A percentile compares a stretch with the other conserved stretches of the same genome.
Conservation (phyloP, 2,329 filamentous ascomycete genomes). For the Penicillium sp. region DNA sequence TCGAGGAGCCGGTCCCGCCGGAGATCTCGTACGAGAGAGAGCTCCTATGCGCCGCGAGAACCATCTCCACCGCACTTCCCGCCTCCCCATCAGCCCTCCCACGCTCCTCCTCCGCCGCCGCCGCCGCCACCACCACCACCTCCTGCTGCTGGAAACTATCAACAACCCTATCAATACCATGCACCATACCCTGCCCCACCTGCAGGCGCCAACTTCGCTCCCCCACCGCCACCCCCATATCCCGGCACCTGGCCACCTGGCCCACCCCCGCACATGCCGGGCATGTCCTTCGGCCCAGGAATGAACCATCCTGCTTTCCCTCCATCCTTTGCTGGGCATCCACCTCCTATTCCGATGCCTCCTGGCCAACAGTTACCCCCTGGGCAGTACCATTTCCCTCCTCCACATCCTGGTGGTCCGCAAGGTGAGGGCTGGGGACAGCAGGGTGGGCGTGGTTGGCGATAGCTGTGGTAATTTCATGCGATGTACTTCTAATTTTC, state of each 20-base stretch:
- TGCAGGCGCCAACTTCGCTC: conserved; percentile 25
- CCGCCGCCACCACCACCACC: background rate
- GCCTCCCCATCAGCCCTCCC: conserved; percentile 15
- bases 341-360: conserved; percentile 25
- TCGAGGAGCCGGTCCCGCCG: conserved; percentile 32
- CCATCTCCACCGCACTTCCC: conserved; percentile 21
- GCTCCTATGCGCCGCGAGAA: conserved; percentile 38
- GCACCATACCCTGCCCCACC: conserved; percentile 8
- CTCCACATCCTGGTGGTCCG: conserved; percentile 31
- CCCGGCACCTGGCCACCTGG: conserved; percentile 39
- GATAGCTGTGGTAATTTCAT: background rate
- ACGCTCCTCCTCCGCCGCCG: conserved; percentile 1
- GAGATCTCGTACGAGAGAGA: conserved; percentile 27
- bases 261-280: conserved; percentile 35
- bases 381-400: conserved; percentile 37
- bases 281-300: conserved; percentile 23
- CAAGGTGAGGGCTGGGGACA: conserved; percentile 26
- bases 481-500: conserved; percentile 11
- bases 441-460: conserved; percentile 18
- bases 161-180: conserved; percentile 10
- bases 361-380: conserved; percentile 33
- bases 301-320: conserved; percentile 28
- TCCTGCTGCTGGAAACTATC: background rate
- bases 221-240: conserved; percentile 38
- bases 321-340: conserved; percentile 29